Conservation (phyloP, 257 asterid species). For the Ehretia macrophylla region DNA sequence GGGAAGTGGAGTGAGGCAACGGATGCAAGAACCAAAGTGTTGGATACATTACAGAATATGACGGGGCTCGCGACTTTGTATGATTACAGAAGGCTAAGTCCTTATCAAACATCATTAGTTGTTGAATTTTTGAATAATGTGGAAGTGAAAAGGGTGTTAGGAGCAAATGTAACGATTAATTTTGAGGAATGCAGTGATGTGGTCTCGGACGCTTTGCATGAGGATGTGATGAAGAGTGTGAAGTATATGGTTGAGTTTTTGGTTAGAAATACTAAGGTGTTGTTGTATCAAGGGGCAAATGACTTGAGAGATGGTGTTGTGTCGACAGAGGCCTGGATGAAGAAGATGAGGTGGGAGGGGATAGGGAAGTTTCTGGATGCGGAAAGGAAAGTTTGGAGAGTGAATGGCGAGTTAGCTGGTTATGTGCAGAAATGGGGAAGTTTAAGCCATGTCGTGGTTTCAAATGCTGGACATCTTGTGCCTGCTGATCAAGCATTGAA, state of each 20-base stretch:
- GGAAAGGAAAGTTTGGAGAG: conserved; percentile 64
- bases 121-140: conserved; percentile 36
- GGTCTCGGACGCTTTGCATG: conserved; percentile 47
- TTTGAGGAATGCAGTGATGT: conserved; percentile 46
- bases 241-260: conserved; percentile 62
- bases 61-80: conserved; percentile 70
- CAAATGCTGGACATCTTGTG: conserved; percentile 84
- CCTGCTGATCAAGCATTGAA: conserved; percentile 76
- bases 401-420: conserved; percentile 57
- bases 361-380: conserved; percentile 47
- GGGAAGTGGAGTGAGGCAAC: conserved; percentile 63
- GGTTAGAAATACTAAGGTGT: conserved; percentile 52
- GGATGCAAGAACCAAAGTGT: conserved; percentile 29
- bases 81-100: conserved; percentile 52
- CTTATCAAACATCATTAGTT: conserved; percentile 52
- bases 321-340: conserved; percentile 66
- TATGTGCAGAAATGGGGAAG: conserved; percentile 67
- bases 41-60: conserved; percentile 46
- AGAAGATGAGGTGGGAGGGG: conserved; percentile 65
- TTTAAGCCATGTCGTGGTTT: conserved; percentile 59
- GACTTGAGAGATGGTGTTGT: conserved; percentile 70
- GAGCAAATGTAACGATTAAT: conserved; percentile 36
- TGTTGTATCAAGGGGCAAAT: conserved; percentile 71
- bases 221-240: conserved; percentile 85
- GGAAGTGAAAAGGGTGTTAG: conserved; percentile 49